Conservation (phyloP, 768 basidiomycete genomes). For the Cubamyces sp. region DNA sequence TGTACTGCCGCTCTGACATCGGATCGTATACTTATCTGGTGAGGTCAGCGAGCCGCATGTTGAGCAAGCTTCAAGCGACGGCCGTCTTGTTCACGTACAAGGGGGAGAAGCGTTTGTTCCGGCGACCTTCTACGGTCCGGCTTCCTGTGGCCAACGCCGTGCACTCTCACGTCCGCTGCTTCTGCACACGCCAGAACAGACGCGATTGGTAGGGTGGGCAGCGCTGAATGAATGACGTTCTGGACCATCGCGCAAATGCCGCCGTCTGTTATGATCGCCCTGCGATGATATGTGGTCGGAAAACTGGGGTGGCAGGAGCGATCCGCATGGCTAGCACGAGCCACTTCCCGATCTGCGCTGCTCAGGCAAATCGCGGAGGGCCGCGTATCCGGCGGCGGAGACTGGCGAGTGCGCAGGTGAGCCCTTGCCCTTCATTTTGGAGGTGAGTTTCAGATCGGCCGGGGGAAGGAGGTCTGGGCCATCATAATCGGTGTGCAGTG, state of each 20-base stretch:
- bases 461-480: slow-evolving; percentile 13
- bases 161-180: slow-evolving; percentile 10
- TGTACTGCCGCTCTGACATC: background rate
- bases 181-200: background rate
- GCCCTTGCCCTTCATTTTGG: slow-evolving; percentile 22
- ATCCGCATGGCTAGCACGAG: slow-evolving; percentile 1
- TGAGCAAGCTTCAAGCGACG: background rate
- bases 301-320: slow-evolving; percentile 12
- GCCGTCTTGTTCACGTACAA: slow-evolving; percentile 14
- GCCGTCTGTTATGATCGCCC: slow-evolving; percentile 8
- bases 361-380: slow-evolving; percentile 12
- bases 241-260: background rate
- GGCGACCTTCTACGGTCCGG: slow-evolving; percentile 16
- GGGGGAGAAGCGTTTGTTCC: slow-evolving; percentile 8
- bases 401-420: background rate
- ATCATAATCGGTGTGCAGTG: slow-evolving; percentile 12
- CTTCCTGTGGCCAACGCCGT: background rate
- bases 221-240: background rate
- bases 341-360: slow-evolving; percentile 13
- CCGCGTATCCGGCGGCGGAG: slow-evolving; percentile 4
- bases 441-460: slow-evolving; percentile 24
- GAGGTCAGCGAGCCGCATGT: slow-evolving; percentile 3
- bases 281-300: slow-evolving; percentile 1
- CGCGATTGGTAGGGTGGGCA: slow-evolving; percentile 8
- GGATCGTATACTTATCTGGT: background rate